phyloP scores from a whole-genome alignment of 306 rosid species.

The Citrullus colocynthis region DNA sequence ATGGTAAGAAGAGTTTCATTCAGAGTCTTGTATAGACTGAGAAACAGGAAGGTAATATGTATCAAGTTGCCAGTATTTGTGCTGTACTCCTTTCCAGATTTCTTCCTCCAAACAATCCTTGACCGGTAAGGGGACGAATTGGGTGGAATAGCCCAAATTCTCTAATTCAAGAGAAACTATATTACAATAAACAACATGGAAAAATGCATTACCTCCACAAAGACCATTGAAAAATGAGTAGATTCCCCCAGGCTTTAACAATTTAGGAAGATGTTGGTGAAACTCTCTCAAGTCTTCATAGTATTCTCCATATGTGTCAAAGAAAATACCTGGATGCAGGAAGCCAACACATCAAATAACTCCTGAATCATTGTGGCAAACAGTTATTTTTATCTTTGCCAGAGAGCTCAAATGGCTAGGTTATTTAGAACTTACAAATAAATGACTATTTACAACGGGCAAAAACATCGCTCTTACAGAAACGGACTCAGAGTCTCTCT shows the following conservation, averaged over 20 bases:
- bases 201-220: conserved; percentile 90
- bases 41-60: conserved; percentile 85
- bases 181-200: conserved; percentile 86
- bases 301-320: conserved; percentile 92
- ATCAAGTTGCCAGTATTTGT: conserved; percentile 95
- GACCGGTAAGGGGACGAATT: conserved; percentile 78
- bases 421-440: no score
- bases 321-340: conserved; percentile 70
- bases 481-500: no score
- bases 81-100: conserved; percentile 94
- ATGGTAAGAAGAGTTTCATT: conserved; percentile 18
- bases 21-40: conserved; percentile 44
- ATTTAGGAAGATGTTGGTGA: conserved; percentile 66
- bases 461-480: no score
- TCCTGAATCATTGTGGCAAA: no score
- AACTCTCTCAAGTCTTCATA: conserved; percentile 83
- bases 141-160: conserved; percentile 79
- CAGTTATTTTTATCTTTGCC: no score
- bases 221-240: conserved; percentile 89
- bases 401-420: no score
- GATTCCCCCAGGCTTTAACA: conserved; percentile 76
- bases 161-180: conserved; percentile 81
- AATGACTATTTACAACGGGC: no score
- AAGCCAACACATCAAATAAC: not conserved
- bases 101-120: conserved; percentile 76